Conservation (phyloP, 352 stramenopile species). For the Phytophthora ohioensis region DNA sequence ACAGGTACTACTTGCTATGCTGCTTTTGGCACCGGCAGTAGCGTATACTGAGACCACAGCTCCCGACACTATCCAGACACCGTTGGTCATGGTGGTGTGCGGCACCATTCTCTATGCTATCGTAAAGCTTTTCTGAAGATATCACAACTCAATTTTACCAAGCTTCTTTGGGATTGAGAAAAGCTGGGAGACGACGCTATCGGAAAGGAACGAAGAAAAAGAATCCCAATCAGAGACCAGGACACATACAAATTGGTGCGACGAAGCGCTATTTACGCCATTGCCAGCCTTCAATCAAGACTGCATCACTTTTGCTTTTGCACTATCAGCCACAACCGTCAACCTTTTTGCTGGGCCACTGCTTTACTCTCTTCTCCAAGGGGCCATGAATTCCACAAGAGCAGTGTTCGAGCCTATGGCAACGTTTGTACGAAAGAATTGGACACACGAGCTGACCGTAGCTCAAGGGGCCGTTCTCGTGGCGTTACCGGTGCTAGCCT, state of each 20-base stretch:
- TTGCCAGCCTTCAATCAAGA: neutral
- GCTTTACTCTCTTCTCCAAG: conserved; percentile 15
- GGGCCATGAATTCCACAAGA: conserved; percentile 11
- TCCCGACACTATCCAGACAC: conserved; percentile 88
- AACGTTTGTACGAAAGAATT: conserved; percentile 39
- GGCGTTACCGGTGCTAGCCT: conserved; percentile 51
- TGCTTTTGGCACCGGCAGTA: conserved; percentile 81
- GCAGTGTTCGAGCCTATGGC: neutral
- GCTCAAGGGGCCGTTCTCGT: conserved; percentile 37
- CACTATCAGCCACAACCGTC: conserved; percentile 3
- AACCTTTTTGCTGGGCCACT: conserved; percentile 25
- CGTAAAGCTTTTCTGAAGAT: conserved; percentile 13
- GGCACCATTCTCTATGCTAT: conserved; percentile 78
- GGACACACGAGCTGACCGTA: conserved; percentile 34
- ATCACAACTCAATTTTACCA: no score
- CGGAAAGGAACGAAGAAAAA: conserved; percentile 25
- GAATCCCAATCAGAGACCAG: conserved; percentile 33
- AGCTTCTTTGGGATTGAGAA: conserved; percentile 7
- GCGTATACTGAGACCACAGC: conserved; percentile 87
- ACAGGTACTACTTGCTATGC: conserved; percentile 80
- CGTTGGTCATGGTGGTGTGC: conserved; percentile 83
- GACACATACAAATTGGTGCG: conserved; percentile 2
- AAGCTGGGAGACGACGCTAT: conserved; percentile 28
- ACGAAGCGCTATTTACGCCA: conserved; percentile 5
- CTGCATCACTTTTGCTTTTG: conserved; percentile 9